Base-by-base conservation (phyloP, 1,284 basidiomycete species). In the Puccinia triticina region DNA sequence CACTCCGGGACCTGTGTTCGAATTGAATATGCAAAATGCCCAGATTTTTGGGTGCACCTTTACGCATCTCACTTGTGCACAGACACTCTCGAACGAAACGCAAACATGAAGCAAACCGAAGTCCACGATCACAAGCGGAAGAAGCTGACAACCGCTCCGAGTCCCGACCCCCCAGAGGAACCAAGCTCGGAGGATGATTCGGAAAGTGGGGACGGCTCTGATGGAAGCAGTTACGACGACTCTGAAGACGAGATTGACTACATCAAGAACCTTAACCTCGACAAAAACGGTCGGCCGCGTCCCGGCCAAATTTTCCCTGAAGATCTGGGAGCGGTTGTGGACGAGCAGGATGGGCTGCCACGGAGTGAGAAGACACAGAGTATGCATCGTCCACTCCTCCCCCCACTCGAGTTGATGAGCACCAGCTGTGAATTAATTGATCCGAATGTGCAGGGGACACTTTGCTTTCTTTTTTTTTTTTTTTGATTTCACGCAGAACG, bases 401-500 rank as follows among this genome's bases (percentile, higher is more conserved):
- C 50, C 1, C 8, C 66, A 34, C 1, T 18, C n/a, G 14, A 18
- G 1, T 21, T 46, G 26, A 16, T 11, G 50, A 32, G n/a, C 23
- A 46, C 14, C 3, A 50, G 46, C 43, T 32, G 18, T 80, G 40
- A 67, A 48, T 72, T 37, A 26, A 72, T 59, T 72, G 76, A 50
- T 55, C 14, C 37, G 53, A 55, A 75, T 34, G 23, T 57, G 34
- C 53, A 57, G 64, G 37, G 23, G 46, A 8, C 23, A 72, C 10
- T 21, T 43, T 72, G 16, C 46, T 72, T 46, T n/a, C n/a, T n/a
- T n/a, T n/a, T n/a, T n/a, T n/a, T n/a, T n/a, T 37, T 59, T 3
- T 75, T 57, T 59, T 75, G 12, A 32, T 75, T 57, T n/a, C n/a
- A 57, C 26, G 14, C 40, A 82, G 80, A 82, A 76, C 37, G 80